Conservation (phyloP, 2,329 filamentous ascomycete species). For the Dactylellina drechsleri region DNA sequence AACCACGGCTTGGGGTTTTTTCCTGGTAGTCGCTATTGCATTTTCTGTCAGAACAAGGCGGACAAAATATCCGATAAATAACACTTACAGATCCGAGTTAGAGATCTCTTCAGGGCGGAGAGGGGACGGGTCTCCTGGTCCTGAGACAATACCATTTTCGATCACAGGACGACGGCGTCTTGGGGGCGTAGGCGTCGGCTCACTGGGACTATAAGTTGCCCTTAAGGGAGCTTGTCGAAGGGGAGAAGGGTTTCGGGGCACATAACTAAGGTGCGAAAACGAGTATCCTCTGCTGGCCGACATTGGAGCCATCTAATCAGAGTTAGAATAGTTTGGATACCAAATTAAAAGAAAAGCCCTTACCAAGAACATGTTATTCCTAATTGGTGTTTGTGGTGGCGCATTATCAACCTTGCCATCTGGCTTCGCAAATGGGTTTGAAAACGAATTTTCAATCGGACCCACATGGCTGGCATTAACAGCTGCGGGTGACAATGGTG, state of each 20-base stretch:
- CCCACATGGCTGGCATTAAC: constrained; percentile 42
- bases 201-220: constrained; percentile 27
- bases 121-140: constrained; percentile 35
- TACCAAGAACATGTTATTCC: constrained; percentile 18
- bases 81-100: constrained; percentile 31
- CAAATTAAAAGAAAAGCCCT: not conserved
- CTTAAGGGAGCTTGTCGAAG: constrained; percentile 29
- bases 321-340: not conserved
- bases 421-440: constrained; percentile 5
- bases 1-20: constrained; percentile 4
- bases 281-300: constrained; percentile 15
- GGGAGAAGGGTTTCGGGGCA: constrained; percentile 32
- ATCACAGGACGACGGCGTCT: constrained; percentile 11
- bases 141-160: constrained; percentile 31
- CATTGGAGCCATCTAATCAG: constrained; percentile 5
- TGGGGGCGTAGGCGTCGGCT: constrained; percentile 28
- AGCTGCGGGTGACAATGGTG: constrained; percentile 41
- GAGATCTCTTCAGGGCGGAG: constrained; percentile 39
- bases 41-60: not conserved
- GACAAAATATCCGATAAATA: not conserved
- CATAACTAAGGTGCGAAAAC: constrained; percentile 32
- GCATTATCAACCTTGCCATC: constrained; percentile 1
- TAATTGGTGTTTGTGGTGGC: constrained; percentile 14
- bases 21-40: constrained; percentile 17
- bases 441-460: not conserved